A percentile compares a stretch with the other conserved stretches of the same genome.
phyloP scores from a whole-genome alignment of 1,139 yeast species.

The Suhomyces panamericanus region DNA sequence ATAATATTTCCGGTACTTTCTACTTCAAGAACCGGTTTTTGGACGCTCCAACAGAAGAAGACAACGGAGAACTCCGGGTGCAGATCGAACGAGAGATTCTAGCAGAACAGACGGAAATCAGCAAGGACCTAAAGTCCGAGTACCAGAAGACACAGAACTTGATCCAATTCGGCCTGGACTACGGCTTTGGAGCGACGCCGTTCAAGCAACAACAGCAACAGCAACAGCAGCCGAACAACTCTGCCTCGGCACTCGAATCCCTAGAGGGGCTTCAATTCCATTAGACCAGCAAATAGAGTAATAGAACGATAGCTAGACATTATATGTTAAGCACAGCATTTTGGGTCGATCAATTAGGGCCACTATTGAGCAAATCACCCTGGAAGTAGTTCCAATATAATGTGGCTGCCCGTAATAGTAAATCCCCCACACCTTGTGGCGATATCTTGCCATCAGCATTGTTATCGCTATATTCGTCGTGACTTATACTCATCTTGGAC shows the following conservation, averaged over 20 bases:
- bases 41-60: conserved; percentile 12
- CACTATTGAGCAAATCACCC: no score
- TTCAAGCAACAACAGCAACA: no score
- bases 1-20: conserved; percentile 59
- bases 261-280: conserved; percentile 6
- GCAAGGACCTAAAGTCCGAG: conserved; percentile 17
- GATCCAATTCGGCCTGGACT: conserved; percentile 22
- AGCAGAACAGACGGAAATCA: conserved; percentile 23
- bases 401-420: no score
- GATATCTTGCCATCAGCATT: no score
- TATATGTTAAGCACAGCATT: no score
- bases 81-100: conserved; percentile 19
- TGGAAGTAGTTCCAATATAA: no score
- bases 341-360: no score
- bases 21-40: conserved; percentile 37
- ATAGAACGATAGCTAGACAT: neutral
- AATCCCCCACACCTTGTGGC: no score
- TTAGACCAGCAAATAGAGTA: neutral
- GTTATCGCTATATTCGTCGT: no score
- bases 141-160: conserved; percentile 19
- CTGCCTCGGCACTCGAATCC: neutral
- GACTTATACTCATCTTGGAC: no score
- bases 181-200: conserved; percentile 16
- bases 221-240: neutral
- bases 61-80: conserved; percentile 14